Evolutionary conservation across 352 stramenopile species (phyloP).

Genomic region (Chrysophaeum taylorii): DNA sequence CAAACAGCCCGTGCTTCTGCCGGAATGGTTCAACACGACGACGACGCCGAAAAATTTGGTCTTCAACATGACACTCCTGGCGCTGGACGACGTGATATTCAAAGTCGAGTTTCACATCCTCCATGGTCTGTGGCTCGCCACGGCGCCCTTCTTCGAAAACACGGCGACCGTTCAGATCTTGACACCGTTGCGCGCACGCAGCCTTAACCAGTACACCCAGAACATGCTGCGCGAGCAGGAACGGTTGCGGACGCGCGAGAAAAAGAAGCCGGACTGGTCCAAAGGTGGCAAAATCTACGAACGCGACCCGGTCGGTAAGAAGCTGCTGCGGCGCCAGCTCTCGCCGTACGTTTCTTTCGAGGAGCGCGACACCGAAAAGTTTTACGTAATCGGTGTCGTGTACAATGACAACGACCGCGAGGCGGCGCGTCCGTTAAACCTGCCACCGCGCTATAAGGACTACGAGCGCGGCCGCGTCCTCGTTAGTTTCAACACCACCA

Average conservation of each 20-base stretch:
- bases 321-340: conserved; percentile 44
- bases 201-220: conserved; percentile 37
- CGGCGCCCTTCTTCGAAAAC: conserved; percentile 77
- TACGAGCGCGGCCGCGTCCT: conserved; percentile 83
- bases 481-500: conserved; percentile 77
- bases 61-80: conserved; percentile 82
- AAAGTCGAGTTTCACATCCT: conserved; percentile 89
- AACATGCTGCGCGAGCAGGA: conserved; percentile 1
- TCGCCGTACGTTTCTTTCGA: conserved; percentile 69
- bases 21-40: conserved; percentile 71
- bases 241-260: conserved; percentile 5
- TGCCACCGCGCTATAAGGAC: conserved; percentile 79
- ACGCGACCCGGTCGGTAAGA: conserved; percentile 3
- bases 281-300: neutral
- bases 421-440: conserved; percentile 71
- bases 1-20: conserved; percentile 68
- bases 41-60: conserved; percentile 79
- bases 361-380: conserved; percentile 30
- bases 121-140: conserved; percentile 73
- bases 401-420: conserved; percentile 51
- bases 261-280: neutral
- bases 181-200: conserved; percentile 42
- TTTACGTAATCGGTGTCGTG: conserved; percentile 50
- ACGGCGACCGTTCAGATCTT: conserved; percentile 69
- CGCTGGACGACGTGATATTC: conserved; percentile 85